Percentiles rank a stretch among this genome's conserved stretches.
phyloP scores from a whole-genome alignment of 2,329 filamentous ascomycete species.

The Mycocentrospora acerina region DNA sequence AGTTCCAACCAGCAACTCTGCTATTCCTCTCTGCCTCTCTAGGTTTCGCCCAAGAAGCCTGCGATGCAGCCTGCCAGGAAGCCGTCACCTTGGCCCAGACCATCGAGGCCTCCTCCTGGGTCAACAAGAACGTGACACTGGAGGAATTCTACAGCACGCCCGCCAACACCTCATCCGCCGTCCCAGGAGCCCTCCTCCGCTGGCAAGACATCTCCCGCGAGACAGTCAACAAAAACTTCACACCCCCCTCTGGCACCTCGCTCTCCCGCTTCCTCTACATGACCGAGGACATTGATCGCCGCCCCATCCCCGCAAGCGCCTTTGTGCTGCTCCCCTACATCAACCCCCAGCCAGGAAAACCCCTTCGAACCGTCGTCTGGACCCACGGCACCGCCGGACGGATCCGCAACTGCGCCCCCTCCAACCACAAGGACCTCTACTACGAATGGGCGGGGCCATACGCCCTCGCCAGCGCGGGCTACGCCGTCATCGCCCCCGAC shows the following conservation, averaged over 20 bases:
- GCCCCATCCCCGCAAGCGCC: conserved; percentile 20
- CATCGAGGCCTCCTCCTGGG: conserved; percentile 1
- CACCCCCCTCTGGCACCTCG: conserved; percentile 17
- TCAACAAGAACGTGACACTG: conserved; percentile 7
- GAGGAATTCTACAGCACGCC: conserved; percentile 20
- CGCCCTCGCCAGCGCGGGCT: conserved; percentile 16
- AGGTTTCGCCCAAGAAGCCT: neutral
- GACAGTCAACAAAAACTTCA: conserved; percentile 17
- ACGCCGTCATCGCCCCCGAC: conserved; percentile 24
- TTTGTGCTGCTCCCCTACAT: conserved; percentile 22
- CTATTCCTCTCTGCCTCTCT: neutral
- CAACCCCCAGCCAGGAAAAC: conserved; percentile 12
- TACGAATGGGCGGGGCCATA: conserved; percentile 24
- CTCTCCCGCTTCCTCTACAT: conserved; percentile 23
- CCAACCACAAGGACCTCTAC: conserved; percentile 22
- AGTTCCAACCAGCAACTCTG: neutral
- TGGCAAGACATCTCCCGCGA: conserved; percentile 16
- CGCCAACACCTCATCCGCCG: conserved; percentile 10
- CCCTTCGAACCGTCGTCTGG: conserved; percentile 18
- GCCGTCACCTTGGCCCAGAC: neutral
- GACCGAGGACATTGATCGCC: conserved; percentile 22
- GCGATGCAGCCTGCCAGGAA: conserved; percentile 1
- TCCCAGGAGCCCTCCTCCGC: conserved; percentile 20
- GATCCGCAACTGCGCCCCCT: conserved; percentile 17
- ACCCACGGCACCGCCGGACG: conserved; percentile 22